Evolutionary conservation across 257 asterid genomes (phyloP).

Genomic region (Solanum bulbocastanum): DNA sequence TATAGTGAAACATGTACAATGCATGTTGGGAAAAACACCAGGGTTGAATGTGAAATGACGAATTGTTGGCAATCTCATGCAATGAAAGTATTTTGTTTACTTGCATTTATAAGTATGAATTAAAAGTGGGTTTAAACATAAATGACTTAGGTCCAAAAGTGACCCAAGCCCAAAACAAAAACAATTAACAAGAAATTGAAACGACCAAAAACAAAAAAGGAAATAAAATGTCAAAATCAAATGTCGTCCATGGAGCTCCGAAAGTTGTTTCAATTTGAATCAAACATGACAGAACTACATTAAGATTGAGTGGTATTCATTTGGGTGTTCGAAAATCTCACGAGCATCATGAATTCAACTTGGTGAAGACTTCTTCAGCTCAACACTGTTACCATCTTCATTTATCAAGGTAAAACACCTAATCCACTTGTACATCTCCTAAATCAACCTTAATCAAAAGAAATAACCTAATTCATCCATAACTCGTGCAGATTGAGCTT

Average conservation of each 20-base stretch:
- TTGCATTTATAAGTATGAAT: neutral
- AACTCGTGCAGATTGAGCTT: neutral
- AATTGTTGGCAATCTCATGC: neutral
- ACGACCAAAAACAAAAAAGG: neutral
- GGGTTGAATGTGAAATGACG: neutral
- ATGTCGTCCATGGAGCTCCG: neutral
- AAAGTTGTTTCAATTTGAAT: too few species aligned
- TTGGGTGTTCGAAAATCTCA: too few species aligned
- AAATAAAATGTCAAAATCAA: neutral
- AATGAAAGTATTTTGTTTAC: neutral
- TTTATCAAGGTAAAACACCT: neutral
- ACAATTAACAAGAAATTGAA: too few species aligned
- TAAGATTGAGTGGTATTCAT: neutral
- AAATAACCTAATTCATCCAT: neutral
- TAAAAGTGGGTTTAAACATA: neutral
- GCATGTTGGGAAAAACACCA: neutral
- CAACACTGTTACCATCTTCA: neutral
- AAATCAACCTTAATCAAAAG: neutral
- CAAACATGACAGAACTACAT: neutral
- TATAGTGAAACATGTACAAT: neutral
- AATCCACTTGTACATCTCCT: neutral
- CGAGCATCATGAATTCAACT: neutral
- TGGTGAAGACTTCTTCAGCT: neutral
- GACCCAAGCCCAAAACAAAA: neutral
- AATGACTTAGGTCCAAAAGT: neutral